Conservation (phyloP, 1,284 basidiomycete genomes). For the Ustilago vetiveriae region DNA sequence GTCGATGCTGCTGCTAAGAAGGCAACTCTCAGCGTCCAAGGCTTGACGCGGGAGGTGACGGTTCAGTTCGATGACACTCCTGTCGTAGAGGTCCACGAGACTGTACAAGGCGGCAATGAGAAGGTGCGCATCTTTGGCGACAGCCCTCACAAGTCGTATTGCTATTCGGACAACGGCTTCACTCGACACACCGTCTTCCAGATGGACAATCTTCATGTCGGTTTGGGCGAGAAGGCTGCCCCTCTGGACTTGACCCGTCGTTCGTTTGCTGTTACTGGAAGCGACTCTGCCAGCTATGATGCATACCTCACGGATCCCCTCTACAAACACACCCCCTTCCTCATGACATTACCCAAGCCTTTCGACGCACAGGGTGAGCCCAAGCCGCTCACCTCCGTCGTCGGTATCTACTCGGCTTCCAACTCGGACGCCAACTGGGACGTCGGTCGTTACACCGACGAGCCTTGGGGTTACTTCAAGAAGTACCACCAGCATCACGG, state of each 20-base stretch:
- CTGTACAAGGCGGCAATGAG: constrained; percentile 35
- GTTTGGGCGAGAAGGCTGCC: constrained; percentile 69
- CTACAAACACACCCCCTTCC: constrained; percentile 70
- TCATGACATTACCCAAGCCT: constrained; percentile 65
- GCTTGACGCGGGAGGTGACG: constrained; percentile 35
- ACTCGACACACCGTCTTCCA: constrained; percentile 53
- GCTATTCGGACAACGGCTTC: constrained; percentile 67
- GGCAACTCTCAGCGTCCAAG: constrained; percentile 44
- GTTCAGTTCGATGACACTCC: constrained; percentile 55
- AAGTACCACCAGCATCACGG: constrained; percentile 68
- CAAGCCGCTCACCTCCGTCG: constrained; percentile 57
- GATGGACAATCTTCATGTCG: constrained; percentile 64
- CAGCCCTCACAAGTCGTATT: constrained; percentile 67
- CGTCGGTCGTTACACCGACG: constrained; percentile 67
- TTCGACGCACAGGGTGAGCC: constrained; percentile 40
- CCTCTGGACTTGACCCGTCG: constrained; percentile 68
- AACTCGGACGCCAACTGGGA: constrained; percentile 69
- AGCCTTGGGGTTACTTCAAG: constrained; percentile 69
- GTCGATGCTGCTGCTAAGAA: constrained; percentile 44
- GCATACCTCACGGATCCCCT: constrained; percentile 68
- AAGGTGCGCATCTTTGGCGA: constrained; percentile 63
- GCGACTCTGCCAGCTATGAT: constrained; percentile 69
- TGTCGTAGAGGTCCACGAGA: constrained; percentile 59
- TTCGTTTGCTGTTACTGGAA: constrained; percentile 65
- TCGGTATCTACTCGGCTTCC: constrained; percentile 68